Base-by-base conservation (phyloP, 768 basidiomycete genomes). In the Trametes punicea region DNA sequence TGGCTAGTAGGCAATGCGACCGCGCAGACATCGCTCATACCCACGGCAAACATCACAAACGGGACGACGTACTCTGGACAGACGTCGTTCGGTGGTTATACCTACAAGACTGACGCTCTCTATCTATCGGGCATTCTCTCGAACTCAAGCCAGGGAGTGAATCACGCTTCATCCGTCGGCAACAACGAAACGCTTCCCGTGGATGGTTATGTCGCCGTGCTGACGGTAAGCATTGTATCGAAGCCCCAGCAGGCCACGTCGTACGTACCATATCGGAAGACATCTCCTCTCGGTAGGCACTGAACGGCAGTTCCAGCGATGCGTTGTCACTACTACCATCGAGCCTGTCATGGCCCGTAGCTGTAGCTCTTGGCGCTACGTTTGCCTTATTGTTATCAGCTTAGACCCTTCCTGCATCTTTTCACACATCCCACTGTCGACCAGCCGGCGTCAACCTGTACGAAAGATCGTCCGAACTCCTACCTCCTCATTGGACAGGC, bases 1-100 rank as follows among this genome's bases (percentile, higher is more conserved):
- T 88, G 82, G 77, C 72, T 96, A n/a, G 74, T 95, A 23, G 90
- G 88, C 20, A 93, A 93, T 66, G 85, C 88, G 21, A 93, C 93
- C 0, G 67, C 77, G 21, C 73, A 72, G 58, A 40, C 69, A 11
- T 46, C 52, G 9, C n/a, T 71, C 9, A 73, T 87, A 51, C 73
- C 76, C 16, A 80, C 82, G 0, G 15, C 53, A 15, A 62, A 63
- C 31, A 63, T 88, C 44, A 83, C 79, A n/a, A 85, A 88, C 62
- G 65, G 68, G 29, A 77, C 83, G 26, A 81, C 82, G 0, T 92
- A 72, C 67, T 75, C 76, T 1, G 92, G 88, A 0, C 74, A 77
- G 15, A 87, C 88, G 3, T 78, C 84, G 0, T 84, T 70, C 60
- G 77, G 67, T 34, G 83, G 82, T 3, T 96, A 83, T 63, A 88